Percentiles rank a stretch among this genome's conserved stretches.
Conservation (phyloP, 2,329 filamentous ascomycete species). For the Exophiala spinifera region DNA sequence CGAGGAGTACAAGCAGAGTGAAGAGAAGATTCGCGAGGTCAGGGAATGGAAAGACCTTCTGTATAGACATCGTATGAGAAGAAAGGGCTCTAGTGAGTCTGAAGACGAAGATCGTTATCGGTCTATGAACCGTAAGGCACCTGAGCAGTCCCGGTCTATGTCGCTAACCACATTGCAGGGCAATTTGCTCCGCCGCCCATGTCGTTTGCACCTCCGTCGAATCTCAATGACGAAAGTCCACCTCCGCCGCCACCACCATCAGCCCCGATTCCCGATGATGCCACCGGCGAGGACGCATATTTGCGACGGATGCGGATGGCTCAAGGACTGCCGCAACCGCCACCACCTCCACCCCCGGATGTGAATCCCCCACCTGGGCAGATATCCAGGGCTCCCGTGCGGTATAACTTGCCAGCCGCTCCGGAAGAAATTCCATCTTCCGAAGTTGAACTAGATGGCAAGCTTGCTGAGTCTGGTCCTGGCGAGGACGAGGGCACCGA, state of each 20-base stretch:
- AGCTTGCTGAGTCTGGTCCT: constrained; percentile 36
- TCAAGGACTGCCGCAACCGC: constrained; percentile 35
- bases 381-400: constrained; percentile 75
- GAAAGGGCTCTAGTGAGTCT: constrained; percentile 43
- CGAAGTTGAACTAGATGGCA: constrained; percentile 51
- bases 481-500: constrained; percentile 33
- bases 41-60: constrained; percentile 81
- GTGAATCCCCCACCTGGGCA: constrained; percentile 37
- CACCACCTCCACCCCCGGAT: constrained; percentile 34
- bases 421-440: constrained; percentile 53
- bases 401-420: constrained; percentile 59
- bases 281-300: constrained; percentile 68
- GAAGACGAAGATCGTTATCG: constrained; percentile 49
- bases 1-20: constrained; percentile 78
- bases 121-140: constrained; percentile 46
- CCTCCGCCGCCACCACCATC: constrained; percentile 35
- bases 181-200: constrained; percentile 51
- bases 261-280: constrained; percentile 49
- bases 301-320: constrained; percentile 60
- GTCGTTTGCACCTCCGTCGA: constrained; percentile 52
- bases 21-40: constrained; percentile 76
- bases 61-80: constrained; percentile 65
- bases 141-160: background rate
- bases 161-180: constrained; percentile 33
- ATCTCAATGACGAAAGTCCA: constrained; percentile 29